Evolutionary conservation across 768 basidiomycete species (phyloP), one percentile per base, ranked within the genome.

Genomic region (Sutorius australiensis): DNA sequence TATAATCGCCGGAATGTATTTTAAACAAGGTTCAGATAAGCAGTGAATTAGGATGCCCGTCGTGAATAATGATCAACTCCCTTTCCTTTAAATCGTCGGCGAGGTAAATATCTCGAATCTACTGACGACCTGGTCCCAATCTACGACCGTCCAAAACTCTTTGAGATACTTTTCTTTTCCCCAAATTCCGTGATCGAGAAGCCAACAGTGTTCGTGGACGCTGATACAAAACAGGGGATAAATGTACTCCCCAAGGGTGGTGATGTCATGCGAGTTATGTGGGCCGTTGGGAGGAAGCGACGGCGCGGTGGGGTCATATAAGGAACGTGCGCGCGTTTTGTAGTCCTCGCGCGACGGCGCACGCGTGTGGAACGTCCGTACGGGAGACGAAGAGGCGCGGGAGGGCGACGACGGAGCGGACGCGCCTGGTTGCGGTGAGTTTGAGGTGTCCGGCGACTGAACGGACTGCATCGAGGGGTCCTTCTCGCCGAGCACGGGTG

Each of bases 121-220:
- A 12, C 59, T 45, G 47, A 63, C 64, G 55, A 88, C 81, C 63
- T 79, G 81, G 36, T 70, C 61, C 92, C 92, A 95, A 67, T 95
- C 77, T 48, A 95, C 69, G 19, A 86, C 87, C 10, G 74, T 76
- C 91, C 92, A 95, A 72, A 94, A 92, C 64, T 84, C 79, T 61
- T 77, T 81, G 65, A 95, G 65, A 78, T 92, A 95, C 60, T 79
- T 79, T 67, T 95, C 91, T 71, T 91, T 89, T 24, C 93, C 92
- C 89, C 90, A 93, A 5, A 95, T 80, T 5, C 92, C 92, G 58
- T 87, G 92, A 36, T 88, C 89, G 19, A 87, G 85, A 63, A 95
- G 76, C 90, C 92, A 95, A 27, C 87, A 86, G 59, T 92, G 92
- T 68, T 93, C 91, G 60, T 92, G 81, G 5, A 90, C 80, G 39